These are phyloP conservation scores for Lagenidium giganteum DNA, from an alignment of 352 stramenopile species.

Conservation along the genomic window DNA sequence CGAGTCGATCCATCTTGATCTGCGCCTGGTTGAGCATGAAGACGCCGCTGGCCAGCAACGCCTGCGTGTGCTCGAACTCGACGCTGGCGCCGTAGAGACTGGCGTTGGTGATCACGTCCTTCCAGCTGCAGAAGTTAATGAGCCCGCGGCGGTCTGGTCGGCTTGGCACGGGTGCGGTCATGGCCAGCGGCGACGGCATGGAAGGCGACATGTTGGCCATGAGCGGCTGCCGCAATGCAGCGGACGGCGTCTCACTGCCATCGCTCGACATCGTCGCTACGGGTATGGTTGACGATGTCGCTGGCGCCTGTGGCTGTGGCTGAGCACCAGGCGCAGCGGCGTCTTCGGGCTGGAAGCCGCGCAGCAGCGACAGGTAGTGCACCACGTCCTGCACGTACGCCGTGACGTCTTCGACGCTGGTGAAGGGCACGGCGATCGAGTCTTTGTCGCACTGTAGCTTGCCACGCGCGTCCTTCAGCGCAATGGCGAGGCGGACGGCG, in stretches of 20 bases:
- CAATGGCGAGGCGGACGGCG: slow-evolving; percentile 27
- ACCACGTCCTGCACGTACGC: slow-evolving; percentile 24
- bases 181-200: not conserved
- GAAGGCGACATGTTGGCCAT: slow-evolving; percentile 16
- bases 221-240: slow-evolving; percentile 32
- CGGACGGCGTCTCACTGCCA: slow-evolving; percentile 4
- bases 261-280: not conserved
- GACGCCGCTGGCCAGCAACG: slow-evolving; percentile 36
- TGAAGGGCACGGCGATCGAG: slow-evolving; percentile 12
- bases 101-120: slow-evolving; percentile 38
- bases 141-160: slow-evolving; percentile 22
- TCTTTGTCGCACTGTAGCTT: slow-evolving; percentile 25
- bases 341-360: slow-evolving; percentile 33
- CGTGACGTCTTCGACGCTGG: slow-evolving; percentile 23
- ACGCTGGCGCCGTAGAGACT: slow-evolving; percentile 42
- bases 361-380: slow-evolving; percentile 51
- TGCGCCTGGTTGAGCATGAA: slow-evolving; percentile 38
- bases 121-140: slow-evolving; percentile 53
- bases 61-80: slow-evolving; percentile 47
- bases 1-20: slow-evolving; percentile 39
- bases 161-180: not conserved
- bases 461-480: slow-evolving; percentile 31
- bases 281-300: slow-evolving; percentile 10
- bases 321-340: slow-evolving; percentile 5
- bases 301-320: slow-evolving; percentile 4